phyloP scores from a whole-genome alignment of 371 early-diverging fungal genomes.

The Blyttiomyces sp. region DNA sequence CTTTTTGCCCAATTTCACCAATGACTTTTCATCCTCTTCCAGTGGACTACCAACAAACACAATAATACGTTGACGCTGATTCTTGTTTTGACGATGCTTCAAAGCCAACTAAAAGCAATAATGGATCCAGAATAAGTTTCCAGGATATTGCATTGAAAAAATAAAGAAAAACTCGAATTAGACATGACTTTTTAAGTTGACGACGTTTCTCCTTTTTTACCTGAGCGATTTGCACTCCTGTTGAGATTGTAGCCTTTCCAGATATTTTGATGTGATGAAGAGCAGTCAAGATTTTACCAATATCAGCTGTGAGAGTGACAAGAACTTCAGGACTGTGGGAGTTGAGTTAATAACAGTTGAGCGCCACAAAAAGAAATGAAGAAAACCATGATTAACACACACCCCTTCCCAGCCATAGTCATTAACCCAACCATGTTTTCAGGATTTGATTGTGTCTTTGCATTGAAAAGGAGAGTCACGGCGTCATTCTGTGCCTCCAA shows the following conservation, averaged over 20 bases:
- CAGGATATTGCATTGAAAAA: background rate
- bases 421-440: conserved; percentile 97
- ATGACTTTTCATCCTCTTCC: conserved; percentile 72
- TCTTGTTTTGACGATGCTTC: conserved; percentile 96
- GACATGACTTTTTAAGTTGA: no score
- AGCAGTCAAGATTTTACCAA: conserved; percentile 86
- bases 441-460: conserved; percentile 89
- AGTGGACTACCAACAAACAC: conserved; percentile 93
- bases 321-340: conserved; percentile 86
- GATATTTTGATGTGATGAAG: conserved; percentile 75
- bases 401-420: conserved; percentile 93
- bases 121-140: conserved; percentile 4
- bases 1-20: conserved; percentile 90
- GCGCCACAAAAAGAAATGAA: background rate
- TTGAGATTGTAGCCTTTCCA: conserved; percentile 73
- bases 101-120: conserved; percentile 70
- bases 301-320: conserved; percentile 85
- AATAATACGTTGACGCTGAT: conserved; percentile 90
- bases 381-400: background rate
- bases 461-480: conserved; percentile 85
- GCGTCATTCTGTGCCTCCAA: conserved; percentile 94
- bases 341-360: background rate
- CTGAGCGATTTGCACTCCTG: conserved; percentile 94
- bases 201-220: no score
- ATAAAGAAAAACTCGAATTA: background rate